Evolutionary conservation across 345 rosid genomes (phyloP).

Genomic region (Punica granatum): DNA sequence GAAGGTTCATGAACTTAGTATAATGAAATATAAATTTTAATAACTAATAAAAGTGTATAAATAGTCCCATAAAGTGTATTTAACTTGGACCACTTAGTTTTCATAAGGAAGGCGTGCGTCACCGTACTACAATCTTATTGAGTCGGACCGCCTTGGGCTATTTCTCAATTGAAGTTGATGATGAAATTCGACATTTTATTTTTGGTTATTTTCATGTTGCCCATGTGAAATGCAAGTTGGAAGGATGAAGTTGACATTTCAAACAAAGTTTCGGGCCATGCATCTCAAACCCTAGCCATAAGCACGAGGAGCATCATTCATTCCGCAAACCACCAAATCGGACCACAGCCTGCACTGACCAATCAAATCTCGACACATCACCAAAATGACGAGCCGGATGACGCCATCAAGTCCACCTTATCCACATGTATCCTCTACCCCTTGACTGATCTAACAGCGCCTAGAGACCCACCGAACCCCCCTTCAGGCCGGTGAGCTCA

Average conservation of each 20-base stretch:
- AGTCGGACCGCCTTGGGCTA: no score
- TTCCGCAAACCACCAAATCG: neutral
- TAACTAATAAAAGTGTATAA: no score
- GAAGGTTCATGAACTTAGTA: no score
- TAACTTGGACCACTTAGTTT: no score
- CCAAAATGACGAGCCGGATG: neutral
- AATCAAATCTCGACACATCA: neutral
- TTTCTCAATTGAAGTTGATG: no score
- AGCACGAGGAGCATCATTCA: neutral
- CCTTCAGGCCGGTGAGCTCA: neutral
- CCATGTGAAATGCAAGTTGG: neutral
- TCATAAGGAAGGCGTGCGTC: no score
- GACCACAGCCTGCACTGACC: neutral
- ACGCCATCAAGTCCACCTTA: neutral
- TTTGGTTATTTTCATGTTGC: neutral
- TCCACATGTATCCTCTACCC: neutral
- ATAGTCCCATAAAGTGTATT: no score
- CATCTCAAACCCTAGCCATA: slow-evolving; percentile 2
- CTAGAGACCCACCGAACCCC: no score
- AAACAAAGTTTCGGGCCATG: neutral
- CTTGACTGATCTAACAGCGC: neutral
- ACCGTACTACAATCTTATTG: no score
- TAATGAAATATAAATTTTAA: no score
- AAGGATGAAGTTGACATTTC: neutral
- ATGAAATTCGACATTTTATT: no score